These are phyloP conservation scores for Corynespora cassiicola DNA, from an alignment of 2,329 filamentous ascomycete genomes.

Conservation along the genomic window DNA sequence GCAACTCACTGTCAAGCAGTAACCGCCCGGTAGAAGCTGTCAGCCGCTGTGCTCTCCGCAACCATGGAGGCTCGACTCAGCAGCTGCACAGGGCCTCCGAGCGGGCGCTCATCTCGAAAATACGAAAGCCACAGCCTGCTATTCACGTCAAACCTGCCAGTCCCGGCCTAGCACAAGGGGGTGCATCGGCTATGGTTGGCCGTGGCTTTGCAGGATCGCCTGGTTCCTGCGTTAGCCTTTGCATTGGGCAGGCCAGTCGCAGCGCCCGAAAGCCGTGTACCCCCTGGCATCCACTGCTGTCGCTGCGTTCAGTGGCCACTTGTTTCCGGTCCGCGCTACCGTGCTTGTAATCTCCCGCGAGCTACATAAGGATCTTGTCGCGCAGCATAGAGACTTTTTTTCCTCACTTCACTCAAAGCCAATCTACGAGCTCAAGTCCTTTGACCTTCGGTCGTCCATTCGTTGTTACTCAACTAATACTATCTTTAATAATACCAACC, in stretches of 20 bases:
- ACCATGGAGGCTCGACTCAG: constrained; percentile 30
- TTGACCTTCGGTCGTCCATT: constrained; percentile 51
- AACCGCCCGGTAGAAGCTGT: constrained; percentile 27
- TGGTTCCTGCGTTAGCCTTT: constrained; percentile 45
- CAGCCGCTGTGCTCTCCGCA: constrained; percentile 15
- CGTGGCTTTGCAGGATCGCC: constrained; percentile 29
- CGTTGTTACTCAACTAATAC: constrained; percentile 49
- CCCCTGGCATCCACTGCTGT: constrained; percentile 35
- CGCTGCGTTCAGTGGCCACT: constrained; percentile 40
- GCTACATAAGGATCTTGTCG: constrained; percentile 40
- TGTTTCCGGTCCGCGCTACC: constrained; percentile 42
- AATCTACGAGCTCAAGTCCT: constrained; percentile 45
- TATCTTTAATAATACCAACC: no score
- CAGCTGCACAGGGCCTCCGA: constrained; percentile 16
- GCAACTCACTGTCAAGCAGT: constrained; percentile 20
- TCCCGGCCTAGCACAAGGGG: constrained; percentile 32
- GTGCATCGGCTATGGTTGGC: constrained; percentile 32
- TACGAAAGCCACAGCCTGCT: constrained; percentile 37
- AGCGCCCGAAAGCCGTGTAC: constrained; percentile 22
- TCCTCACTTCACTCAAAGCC: constrained; percentile 43
- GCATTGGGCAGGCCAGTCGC: constrained; percentile 37
- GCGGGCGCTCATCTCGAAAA: constrained; percentile 37
- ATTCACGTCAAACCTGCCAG: constrained; percentile 33
- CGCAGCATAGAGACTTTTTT: constrained; percentile 22
- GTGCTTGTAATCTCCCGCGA: constrained; percentile 44